Evolutionary conservation across 345 rosid genomes (phyloP).

Genomic region (Diplotaxis tenuifolia): DNA sequence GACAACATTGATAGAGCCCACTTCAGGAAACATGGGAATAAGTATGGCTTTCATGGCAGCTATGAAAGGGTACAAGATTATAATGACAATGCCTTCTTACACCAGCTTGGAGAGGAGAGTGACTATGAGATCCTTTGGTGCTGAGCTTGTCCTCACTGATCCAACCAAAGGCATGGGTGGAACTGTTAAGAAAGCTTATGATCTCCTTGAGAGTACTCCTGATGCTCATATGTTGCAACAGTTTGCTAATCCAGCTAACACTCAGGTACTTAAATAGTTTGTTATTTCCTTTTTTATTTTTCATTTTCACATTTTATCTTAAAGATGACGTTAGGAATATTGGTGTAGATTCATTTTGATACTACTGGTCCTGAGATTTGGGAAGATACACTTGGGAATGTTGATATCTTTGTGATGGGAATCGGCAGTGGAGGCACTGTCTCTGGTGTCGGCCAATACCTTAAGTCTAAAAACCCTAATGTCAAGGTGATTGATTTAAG

Average conservation of each 20-base stretch:
- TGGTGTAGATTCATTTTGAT: constrained; percentile 72
- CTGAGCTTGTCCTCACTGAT: constrained; percentile 80
- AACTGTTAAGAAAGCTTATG: constrained; percentile 80
- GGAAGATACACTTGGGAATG: constrained; percentile 90
- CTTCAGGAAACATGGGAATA: neutral
- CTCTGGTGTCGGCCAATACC: constrained; percentile 89
- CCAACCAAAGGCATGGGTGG: constrained; percentile 93
- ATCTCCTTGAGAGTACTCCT: constrained; percentile 73
- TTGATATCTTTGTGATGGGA: constrained; percentile 95
- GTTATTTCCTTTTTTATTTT: neutral
- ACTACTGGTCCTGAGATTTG: constrained; percentile 99
- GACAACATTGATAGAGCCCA: neutral
- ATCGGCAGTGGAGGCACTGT: constrained; percentile 99
- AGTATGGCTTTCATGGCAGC: neutral
- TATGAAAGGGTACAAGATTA: neutral
- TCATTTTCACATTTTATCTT: neutral
- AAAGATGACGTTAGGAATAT: constrained; percentile 1
- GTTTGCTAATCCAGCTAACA: constrained; percentile 32
- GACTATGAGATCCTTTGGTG: constrained; percentile 90
- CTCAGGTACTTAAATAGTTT: neutral
- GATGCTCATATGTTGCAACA: constrained; percentile 79
- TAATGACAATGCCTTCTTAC: neutral
- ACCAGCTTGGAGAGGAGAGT: constrained; percentile 65
- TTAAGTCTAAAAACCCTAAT: constrained; percentile 87
- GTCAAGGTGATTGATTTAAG: constrained; percentile 57